A percentile compares a stretch with the other conserved stretches of the same genome.
Conservation (phyloP, 225 moss, liverwort and hornwort genomes). For the Pseudisothecium myosuroides region DNA sequence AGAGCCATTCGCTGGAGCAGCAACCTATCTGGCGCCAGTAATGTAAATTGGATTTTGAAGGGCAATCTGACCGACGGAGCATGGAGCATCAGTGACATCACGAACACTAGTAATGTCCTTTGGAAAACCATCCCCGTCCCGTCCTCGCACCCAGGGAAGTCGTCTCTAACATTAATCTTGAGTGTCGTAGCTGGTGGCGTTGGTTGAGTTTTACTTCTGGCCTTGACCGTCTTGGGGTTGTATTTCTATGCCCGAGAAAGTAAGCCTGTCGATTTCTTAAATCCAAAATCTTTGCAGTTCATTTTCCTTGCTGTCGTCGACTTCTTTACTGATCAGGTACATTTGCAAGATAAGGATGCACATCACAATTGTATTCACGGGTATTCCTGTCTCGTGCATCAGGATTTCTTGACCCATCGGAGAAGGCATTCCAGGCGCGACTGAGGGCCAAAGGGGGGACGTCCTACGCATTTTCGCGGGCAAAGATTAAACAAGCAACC, state of each 20-base stretch:
- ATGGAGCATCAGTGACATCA: not conserved
- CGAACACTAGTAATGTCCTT: not conserved
- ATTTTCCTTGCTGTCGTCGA: not conserved
- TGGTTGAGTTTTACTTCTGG: not conserved
- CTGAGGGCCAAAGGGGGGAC: not conserved
- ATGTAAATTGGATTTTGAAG: not conserved
- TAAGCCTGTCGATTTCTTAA: not conserved
- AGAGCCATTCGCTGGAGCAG: not conserved
- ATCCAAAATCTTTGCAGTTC: too few species aligned
- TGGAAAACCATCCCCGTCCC: not conserved
- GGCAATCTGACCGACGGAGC: not conserved
- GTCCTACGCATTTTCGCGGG: not conserved
- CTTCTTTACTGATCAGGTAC: not conserved
- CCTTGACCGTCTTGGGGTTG: not conserved
- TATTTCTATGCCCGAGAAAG: not conserved
- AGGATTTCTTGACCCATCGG: not conserved
- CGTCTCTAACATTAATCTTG: not conserved
- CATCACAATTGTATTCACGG: not conserved
- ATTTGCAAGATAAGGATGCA: not conserved
- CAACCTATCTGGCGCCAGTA: too few species aligned
- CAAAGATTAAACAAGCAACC: not conserved
- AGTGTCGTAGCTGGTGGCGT: not conserved
- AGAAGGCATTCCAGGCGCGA: not conserved
- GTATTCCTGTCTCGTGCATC: not conserved
- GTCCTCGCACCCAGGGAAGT: not conserved